Base-by-base conservation (phyloP, 148 eudicot genomes). In the Fagopyrum esculentum region DNA sequence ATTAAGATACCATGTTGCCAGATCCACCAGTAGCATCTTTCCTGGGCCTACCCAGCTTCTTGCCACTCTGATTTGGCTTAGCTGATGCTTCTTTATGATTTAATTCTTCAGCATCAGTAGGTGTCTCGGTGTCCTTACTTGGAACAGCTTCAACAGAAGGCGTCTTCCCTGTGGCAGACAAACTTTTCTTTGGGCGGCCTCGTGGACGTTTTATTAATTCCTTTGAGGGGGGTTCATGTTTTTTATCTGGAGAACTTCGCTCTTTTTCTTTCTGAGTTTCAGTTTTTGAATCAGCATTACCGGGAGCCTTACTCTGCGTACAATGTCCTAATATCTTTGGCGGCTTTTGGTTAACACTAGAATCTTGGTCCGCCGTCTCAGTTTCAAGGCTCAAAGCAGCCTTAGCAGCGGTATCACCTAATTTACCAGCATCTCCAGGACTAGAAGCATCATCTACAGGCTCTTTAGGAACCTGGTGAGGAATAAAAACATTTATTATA, bases 1-100 rank as follows among this genome's bases (percentile, higher is more conserved):
- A 66, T 66, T 40, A 66, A 66, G 46, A 71, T 84, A 82, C 83
- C 88, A 83, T 83, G 78, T 73, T 80, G 73, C 81, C 73, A 74
- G 87, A 80, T 55, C 77, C 83, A 75, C 72, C 78, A 49, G 72
- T 61, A 43, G 49, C 63, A 12, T 77, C 83, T 77, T 73, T 82
- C 80, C 80, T 78, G 15, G 61, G 72, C 76, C 79, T 76, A 44
- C 79, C 77, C 79, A 71, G 75, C 77, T 74, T 83, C 55, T 78
- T 81, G 69, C 77, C 59, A 35, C 73, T 72, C 55, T 46, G 45
- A 22, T 6, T 75, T 46, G 35, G 9, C 56, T 51, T 22, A 2
- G 4, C 26, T 49, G 73, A 69, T 16, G 74, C 45, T 26, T 70
- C 73, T 29, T 71, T 69, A 51, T 55, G 75, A 30, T 17, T 69